phyloP scores from a whole-genome alignment of 176 grass and related monocot genomes.

The Poa annua region DNA sequence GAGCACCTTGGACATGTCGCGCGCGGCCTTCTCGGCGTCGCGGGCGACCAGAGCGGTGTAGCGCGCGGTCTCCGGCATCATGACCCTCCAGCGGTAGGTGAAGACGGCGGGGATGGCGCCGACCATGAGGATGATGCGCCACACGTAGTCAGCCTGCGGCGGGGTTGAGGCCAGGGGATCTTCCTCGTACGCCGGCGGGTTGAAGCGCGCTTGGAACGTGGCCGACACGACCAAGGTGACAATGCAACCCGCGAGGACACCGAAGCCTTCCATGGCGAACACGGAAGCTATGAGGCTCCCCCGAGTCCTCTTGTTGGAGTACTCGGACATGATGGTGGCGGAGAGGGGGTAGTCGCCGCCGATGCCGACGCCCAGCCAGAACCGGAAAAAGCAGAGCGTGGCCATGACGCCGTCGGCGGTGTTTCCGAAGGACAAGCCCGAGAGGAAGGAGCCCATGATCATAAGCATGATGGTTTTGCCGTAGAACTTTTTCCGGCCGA shows the following conservation, averaged over 20 bases:
- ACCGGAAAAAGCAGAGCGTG: slow-evolving; percentile 77
- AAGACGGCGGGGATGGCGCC: slow-evolving; percentile 55
- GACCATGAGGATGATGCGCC: slow-evolving; percentile 67
- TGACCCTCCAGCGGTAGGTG: slow-evolving; percentile 61
- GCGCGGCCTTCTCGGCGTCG: slow-evolving; percentile 53
- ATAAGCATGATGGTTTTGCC: slow-evolving; percentile 57
- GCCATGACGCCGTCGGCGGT: slow-evolving; percentile 42
- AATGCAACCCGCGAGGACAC: slow-evolving; percentile 17
- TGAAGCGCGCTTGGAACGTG: slow-evolving; percentile 31
- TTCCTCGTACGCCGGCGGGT: slow-evolving; percentile 2
- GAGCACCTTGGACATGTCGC: slow-evolving; percentile 58
- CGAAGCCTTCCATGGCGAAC: slow-evolving; percentile 41
- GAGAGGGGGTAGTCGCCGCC: slow-evolving; percentile 73
- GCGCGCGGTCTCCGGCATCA: slow-evolving; percentile 69
- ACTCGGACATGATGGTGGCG: slow-evolving; percentile 81
- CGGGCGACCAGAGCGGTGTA: slow-evolving; percentile 62
- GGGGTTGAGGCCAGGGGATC: background rate
- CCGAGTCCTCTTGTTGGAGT: slow-evolving; percentile 62
- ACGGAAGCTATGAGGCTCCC: slow-evolving; percentile 36
- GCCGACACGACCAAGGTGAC: slow-evolving; percentile 45
- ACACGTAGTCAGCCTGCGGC: slow-evolving; percentile 49
- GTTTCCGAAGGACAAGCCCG: slow-evolving; percentile 58
- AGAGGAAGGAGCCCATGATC: slow-evolving; percentile 42
- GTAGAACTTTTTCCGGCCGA: slow-evolving; percentile 66
- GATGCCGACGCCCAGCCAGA: slow-evolving; percentile 78